Evolutionary conservation across 2,329 filamentous ascomycete genomes (phyloP).

Genomic region (Fusarium protoensiforme): DNA sequence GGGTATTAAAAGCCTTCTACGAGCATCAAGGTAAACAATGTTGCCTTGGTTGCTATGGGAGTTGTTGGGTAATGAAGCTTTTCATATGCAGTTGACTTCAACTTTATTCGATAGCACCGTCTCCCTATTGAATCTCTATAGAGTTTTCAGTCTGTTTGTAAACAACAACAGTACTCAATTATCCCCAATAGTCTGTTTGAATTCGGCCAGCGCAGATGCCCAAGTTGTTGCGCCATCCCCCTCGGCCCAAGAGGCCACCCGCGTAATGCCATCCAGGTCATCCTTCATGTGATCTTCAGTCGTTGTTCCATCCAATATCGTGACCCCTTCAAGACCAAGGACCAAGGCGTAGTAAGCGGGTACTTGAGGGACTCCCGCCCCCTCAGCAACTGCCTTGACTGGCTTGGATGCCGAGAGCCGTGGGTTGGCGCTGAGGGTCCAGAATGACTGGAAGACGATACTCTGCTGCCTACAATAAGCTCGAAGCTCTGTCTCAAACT

Average conservation of each 20-base stretch:
- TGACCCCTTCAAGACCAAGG: slow-evolving; percentile 56
- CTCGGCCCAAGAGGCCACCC: slow-evolving; percentile 56
- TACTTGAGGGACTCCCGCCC: slow-evolving; percentile 49
- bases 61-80: not conserved
- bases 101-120: not conserved
- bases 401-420: slow-evolving; percentile 53
- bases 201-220: slow-evolving; percentile 57
- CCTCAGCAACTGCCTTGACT: slow-evolving; percentile 61
- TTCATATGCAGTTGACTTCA: not conserved
- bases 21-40: not conserved
- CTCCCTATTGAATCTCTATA: not conserved
- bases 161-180: not conserved
- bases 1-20: not conserved
- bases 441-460: slow-evolving; percentile 65
- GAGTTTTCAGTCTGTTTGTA: not conserved
- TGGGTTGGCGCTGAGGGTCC: slow-evolving; percentile 63
- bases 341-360: slow-evolving; percentile 61
- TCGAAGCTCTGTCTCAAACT: slow-evolving; percentile 70
- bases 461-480: slow-evolving; percentile 55
- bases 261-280: slow-evolving; percentile 58
- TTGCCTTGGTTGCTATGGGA: not conserved
- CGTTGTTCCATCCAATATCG: slow-evolving; percentile 60
- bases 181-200: slow-evolving; percentile 54
- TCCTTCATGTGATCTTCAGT: slow-evolving; percentile 59
- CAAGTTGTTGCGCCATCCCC: slow-evolving; percentile 59